Conservation (phyloP, 768 basidiomycete genomes). For the Lactarius sp. region DNA sequence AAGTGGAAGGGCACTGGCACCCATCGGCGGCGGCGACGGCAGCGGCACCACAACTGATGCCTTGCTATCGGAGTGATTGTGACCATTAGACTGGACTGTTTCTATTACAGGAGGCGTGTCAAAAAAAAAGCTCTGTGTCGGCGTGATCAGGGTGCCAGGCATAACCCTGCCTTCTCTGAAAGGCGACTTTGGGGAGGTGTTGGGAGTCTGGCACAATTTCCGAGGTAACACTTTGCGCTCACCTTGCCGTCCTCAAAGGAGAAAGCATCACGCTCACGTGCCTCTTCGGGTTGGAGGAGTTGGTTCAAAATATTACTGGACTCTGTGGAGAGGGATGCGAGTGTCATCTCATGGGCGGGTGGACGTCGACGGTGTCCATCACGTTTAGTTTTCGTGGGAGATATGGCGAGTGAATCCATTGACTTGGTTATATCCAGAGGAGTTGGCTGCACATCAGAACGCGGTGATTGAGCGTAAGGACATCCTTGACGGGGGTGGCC, state of each 20-base stretch:
- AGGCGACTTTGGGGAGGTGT: neutral
- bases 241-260: neutral
- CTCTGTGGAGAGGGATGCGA: slow-evolving; percentile 48
- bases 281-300: slow-evolving; percentile 43
- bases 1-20: neutral
- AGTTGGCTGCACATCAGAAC: neutral
- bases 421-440: slow-evolving; percentile 12
- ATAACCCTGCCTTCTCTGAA: slow-evolving; percentile 21
- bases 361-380: slow-evolving; percentile 30
- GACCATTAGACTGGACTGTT: neutral
- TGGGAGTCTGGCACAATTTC: neutral
- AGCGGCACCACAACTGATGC: neutral
- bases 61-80: slow-evolving; percentile 11
- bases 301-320: slow-evolving; percentile 44
- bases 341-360: slow-evolving; percentile 36
- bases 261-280: slow-evolving; percentile 33
- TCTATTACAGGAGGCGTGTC: slow-evolving; percentile 3
- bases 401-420: slow-evolving; percentile 20
- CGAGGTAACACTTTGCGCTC: neutral
- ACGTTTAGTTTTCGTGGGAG: slow-evolving; percentile 18
- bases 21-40: neutral
- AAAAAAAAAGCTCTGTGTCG: slow-evolving; percentile 14
- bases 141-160: slow-evolving; percentile 25
- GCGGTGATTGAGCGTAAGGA: slow-evolving; percentile 34
- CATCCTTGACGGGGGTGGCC: slow-evolving; percentile 66